A percentile compares a stretch with the other conserved stretches of the same genome.
These are phyloP conservation scores for Grigorovia yakushimaensis DNA, from an alignment of 805 yeast species.

Conservation along the genomic window DNA sequence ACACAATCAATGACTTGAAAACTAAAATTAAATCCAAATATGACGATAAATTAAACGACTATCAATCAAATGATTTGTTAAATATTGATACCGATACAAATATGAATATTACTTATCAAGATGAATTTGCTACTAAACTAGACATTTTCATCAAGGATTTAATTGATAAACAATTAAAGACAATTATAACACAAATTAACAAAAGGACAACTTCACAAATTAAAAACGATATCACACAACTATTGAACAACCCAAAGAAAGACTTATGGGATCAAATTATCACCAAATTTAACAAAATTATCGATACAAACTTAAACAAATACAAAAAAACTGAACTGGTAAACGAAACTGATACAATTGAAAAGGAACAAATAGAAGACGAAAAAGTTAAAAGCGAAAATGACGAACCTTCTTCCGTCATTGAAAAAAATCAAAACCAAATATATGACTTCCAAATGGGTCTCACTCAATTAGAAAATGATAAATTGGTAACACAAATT, in stretches of 20 bases:
- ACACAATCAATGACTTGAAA: not conserved
- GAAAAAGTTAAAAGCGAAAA: not conserved
- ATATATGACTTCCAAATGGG: slow-evolving; percentile 66
- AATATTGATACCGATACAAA: not conserved
- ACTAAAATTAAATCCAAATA: not conserved
- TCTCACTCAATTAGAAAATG: slow-evolving; percentile 35
- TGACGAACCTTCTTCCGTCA: not conserved
- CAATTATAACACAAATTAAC: slow-evolving; percentile 33
- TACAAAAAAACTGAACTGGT: slow-evolving; percentile 12
- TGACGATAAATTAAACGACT: not conserved
- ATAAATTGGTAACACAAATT: slow-evolving; percentile 25
- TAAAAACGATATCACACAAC: slow-evolving; percentile 41
- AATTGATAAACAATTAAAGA: slow-evolving; percentile 29
- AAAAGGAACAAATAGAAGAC: no score
- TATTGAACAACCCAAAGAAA: slow-evolving; percentile 39
- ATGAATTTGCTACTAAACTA: not conserved
- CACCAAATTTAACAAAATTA: slow-evolving; percentile 32
- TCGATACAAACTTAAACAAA: slow-evolving; percentile 25
- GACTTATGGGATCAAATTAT: slow-evolving; percentile 56
- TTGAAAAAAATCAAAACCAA: slow-evolving; percentile 2
- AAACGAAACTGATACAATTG: no score
- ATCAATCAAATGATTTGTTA: not conserved
- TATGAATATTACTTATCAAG: not conserved
- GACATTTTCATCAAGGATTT: slow-evolving; percentile 6
- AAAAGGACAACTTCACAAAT: slow-evolving; percentile 40